Conservation (phyloP, 2,329 filamentous ascomycete genomes). For the Diplodia sapinea region DNA sequence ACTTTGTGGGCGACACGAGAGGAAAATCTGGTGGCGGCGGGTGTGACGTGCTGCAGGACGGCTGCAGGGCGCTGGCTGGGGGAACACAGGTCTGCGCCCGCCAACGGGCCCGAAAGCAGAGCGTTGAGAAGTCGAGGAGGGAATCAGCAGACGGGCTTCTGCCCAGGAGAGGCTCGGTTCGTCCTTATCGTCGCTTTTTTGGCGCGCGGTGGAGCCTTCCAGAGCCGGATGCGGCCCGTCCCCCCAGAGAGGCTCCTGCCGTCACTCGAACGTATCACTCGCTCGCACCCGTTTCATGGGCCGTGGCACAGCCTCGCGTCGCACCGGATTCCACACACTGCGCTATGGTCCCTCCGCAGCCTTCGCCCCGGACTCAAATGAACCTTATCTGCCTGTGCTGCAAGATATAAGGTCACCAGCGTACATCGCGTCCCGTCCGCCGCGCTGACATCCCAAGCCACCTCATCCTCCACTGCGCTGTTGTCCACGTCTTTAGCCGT, state of each 20-base stretch:
- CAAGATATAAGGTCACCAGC: background rate
- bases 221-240: conserved; percentile 15
- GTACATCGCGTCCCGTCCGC: background rate
- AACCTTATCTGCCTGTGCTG: conserved; percentile 11
- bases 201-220: conserved; percentile 4
- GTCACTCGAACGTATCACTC: conserved; percentile 3
- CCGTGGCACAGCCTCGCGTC: conserved; percentile 24
- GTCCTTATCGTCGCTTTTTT: background rate
- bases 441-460: conserved; percentile 9
- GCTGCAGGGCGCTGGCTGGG: conserved; percentile 14
- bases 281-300: conserved; percentile 5
- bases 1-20: conserved; percentile 5
- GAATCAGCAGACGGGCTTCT: background rate
- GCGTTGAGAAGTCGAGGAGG: background rate
- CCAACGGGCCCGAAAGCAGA: background rate
- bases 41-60: conserved; percentile 17
- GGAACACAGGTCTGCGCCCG: conserved; percentile 1
- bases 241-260: background rate
- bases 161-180: background rate
- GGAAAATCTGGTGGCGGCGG: conserved; percentile 22
- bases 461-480: conserved; percentile 12
- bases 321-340: conserved; percentile 20
- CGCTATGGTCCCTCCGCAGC: conserved; percentile 10
- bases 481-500: background rate
- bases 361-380: background rate